A percentile compares a stretch with the other conserved stretches of the same genome.
Conservation (phyloP, 2,329 filamentous ascomycete species). For the Canariomyces notabilis region DNA sequence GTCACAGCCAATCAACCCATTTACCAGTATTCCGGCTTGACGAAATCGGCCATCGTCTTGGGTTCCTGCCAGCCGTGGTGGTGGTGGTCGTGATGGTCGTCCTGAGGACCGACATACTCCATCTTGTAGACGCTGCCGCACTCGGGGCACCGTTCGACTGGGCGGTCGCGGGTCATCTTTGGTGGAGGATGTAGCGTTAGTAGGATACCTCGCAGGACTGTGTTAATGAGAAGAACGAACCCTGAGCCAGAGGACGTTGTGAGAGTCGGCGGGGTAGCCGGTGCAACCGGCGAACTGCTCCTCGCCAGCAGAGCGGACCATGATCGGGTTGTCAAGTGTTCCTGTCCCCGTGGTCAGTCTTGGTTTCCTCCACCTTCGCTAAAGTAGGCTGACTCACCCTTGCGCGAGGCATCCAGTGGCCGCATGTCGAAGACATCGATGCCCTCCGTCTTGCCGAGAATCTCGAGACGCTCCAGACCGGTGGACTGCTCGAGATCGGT, state of each 20-base stretch:
- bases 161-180: constrained; percentile 83
- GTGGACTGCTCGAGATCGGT: constrained; percentile 95
- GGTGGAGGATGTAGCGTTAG: constrained; percentile 1
- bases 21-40: constrained; percentile 93
- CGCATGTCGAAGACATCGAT: constrained; percentile 98
- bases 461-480: constrained; percentile 96
- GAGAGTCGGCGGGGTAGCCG: constrained; percentile 86
- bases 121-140: constrained; percentile 97
- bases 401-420: constrained; percentile 84
- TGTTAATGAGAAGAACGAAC: constrained; percentile 47
- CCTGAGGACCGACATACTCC: constrained; percentile 84
- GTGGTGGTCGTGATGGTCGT: constrained; percentile 49
- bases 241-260: constrained; percentile 84
- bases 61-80: constrained; percentile 70
- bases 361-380: neutral
- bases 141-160: constrained; percentile 91
- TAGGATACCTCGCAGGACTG: constrained; percentile 12
- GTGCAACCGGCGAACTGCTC: constrained; percentile 98
- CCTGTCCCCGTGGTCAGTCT: constrained; percentile 45
- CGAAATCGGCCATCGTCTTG: constrained; percentile 94
- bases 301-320: constrained; percentile 85
- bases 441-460: constrained; percentile 98
- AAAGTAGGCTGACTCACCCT: constrained; percentile 52
- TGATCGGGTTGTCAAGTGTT: constrained; percentile 83
- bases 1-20: neutral